Conservation (phyloP, 345 rosid genomes). For the Iberis pinnata region DNA sequence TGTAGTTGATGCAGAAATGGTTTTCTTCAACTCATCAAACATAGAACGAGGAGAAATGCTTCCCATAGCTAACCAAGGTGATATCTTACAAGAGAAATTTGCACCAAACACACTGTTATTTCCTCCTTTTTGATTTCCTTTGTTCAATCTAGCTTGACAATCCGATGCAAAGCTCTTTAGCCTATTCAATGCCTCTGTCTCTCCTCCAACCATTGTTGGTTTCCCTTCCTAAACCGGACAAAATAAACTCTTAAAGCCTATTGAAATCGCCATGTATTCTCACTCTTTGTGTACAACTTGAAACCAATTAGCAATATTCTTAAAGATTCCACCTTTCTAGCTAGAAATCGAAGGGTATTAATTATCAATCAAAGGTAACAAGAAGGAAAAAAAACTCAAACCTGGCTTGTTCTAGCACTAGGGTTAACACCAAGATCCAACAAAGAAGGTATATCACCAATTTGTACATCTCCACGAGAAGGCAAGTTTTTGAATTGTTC, state of each 20-base stretch:
- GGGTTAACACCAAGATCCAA: slow-evolving; percentile 77
- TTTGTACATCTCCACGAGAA: slow-evolving; percentile 82
- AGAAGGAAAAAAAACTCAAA: slow-evolving; percentile 19
- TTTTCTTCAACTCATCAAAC: slow-evolving; percentile 89
- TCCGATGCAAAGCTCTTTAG: slow-evolving; percentile 71
- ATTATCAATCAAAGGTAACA: background rate
- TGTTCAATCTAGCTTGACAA: slow-evolving; percentile 69
- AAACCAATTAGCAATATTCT: background rate
- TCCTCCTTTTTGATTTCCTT: slow-evolving; percentile 44
- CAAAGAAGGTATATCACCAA: slow-evolving; percentile 84
- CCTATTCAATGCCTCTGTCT: slow-evolving; percentile 80
- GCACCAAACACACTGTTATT: slow-evolving; percentile 74
- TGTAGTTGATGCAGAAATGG: slow-evolving; percentile 27
- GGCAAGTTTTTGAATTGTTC: slow-evolving; percentile 86
- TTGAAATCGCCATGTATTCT: background rate
- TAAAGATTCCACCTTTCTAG: slow-evolving; percentile 2
- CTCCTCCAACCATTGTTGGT: slow-evolving; percentile 85
- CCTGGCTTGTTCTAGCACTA: slow-evolving; percentile 54
- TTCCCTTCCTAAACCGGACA: slow-evolving; percentile 53
- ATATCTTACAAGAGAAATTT: slow-evolving; percentile 88
- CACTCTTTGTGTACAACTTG: background rate
- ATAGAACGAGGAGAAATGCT: slow-evolving; percentile 88
- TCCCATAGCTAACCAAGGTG: slow-evolving; percentile 91
- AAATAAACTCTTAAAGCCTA: slow-evolving; percentile 2
- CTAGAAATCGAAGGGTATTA: background rate